Percentiles rank a stretch among this genome's conserved stretches.
Conservation (phyloP, 2,329 filamentous ascomycete genomes). For the Talaromyces islandicus region DNA sequence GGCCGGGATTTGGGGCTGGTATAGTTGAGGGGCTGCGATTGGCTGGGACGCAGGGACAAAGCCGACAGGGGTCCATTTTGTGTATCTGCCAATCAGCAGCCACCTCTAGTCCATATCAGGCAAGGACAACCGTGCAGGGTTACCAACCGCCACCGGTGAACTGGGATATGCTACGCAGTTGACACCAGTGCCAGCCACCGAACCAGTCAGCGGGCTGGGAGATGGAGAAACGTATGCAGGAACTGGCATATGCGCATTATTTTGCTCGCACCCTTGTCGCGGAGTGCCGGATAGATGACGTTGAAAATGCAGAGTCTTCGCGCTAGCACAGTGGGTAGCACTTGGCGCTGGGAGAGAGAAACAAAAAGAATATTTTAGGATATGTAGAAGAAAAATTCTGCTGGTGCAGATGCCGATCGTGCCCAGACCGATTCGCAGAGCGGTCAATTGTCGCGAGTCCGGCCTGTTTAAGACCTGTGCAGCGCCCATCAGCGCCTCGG, state of each 20-base stretch:
- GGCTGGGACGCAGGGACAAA: not conserved
- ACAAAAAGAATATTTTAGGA: not conserved
- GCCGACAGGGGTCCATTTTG: not conserved
- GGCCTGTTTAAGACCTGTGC: not conserved
- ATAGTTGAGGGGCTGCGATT: not conserved
- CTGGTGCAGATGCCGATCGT: not conserved
- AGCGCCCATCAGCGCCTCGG: not conserved
- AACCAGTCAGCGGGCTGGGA: not conserved
- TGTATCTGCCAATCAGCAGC: not conserved
- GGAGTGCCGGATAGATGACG: not conserved
- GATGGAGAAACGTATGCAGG: not conserved
- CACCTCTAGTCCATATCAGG: not conserved
- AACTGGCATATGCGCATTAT: not conserved
- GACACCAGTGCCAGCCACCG: not conserved
- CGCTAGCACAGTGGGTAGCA: not conserved
- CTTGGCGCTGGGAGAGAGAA: not conserved
- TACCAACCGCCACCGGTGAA: not conserved
- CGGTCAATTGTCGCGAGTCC: not conserved
- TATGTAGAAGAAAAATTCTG: not conserved
- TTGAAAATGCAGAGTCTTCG: not conserved
- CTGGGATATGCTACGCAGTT: not conserved
- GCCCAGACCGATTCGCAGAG: not conserved
- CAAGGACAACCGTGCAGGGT: not conserved
- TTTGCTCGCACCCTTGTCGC: not conserved
- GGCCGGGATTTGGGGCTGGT: not conserved